Conservation (phyloP, 768 basidiomycete species). For the Tephrocybe sp. region DNA sequence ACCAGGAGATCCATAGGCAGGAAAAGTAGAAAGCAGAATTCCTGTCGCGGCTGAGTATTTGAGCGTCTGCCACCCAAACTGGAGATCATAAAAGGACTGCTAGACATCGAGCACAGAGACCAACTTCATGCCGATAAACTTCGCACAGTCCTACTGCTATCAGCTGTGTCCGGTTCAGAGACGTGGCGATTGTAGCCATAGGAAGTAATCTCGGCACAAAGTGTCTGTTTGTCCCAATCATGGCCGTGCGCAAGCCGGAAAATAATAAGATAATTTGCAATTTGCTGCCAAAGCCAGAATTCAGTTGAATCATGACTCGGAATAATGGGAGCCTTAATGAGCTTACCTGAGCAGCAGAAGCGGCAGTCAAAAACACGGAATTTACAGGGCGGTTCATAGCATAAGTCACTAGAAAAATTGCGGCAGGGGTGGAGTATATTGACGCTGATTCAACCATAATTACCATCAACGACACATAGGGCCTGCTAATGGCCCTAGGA, state of each 20-base stretch:
- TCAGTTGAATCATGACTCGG: background rate
- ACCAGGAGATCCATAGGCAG: no score
- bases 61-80: no score
- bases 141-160: no score
- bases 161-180: no score
- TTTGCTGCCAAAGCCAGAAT: conserved; percentile 20
- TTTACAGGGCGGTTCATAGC: conserved; percentile 33
- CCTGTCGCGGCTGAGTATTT: no score
- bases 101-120: no score
- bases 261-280: conserved; percentile 38
- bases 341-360: conserved; percentile 31
- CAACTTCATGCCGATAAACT: no score
- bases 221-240: conserved; percentile 29
- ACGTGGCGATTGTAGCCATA: no score
- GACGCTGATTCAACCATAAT: conserved; percentile 42
- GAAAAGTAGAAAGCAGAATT: no score
- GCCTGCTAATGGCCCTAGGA: conserved; percentile 24
- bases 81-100: no score
- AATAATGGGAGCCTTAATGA: background rate
- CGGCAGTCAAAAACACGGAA: conserved; percentile 31
- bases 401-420: conserved; percentile 38
- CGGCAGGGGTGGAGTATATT: conserved; percentile 34
- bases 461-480: conserved; percentile 33
- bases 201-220: no score
- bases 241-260: conserved; percentile 36